Evolutionary conservation across 2,329 filamentous ascomycete species (phyloP).

Genomic region (Zalaria obscura): DNA sequence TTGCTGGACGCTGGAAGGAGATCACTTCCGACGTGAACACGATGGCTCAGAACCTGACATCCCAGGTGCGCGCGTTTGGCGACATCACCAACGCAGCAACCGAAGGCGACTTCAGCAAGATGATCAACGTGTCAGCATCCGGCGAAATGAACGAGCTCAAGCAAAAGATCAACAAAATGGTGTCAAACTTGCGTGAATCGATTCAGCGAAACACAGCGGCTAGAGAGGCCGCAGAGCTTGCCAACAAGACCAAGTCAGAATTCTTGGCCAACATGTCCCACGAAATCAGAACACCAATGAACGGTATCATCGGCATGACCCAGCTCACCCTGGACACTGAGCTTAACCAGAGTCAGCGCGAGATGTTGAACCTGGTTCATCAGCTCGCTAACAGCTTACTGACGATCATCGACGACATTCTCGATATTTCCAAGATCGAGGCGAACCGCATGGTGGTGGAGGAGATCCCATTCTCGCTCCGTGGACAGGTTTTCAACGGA

Average conservation of each 20-base stretch:
- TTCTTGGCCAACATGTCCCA: slow-evolving; percentile 99
- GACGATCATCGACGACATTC: slow-evolving; percentile 81
- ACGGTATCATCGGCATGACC: slow-evolving; percentile 97
- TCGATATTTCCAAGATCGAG: slow-evolving; percentile 66
- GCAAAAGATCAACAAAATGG: slow-evolving; percentile 99
- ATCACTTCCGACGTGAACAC: slow-evolving; percentile 96
- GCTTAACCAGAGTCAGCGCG: slow-evolving; percentile 84
- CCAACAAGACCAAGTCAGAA: slow-evolving; percentile 96
- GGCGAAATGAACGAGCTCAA: slow-evolving; percentile 99
- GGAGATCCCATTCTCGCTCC: slow-evolving; percentile 88
- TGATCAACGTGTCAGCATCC: slow-evolving; percentile 91
- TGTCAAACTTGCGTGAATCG: slow-evolving; percentile 85
- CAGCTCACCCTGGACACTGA: slow-evolving; percentile 89
- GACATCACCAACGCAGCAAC: slow-evolving; percentile 98
- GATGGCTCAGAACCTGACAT: slow-evolving; percentile 72
- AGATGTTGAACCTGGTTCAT: slow-evolving; percentile 98
- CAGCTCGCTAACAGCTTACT: slow-evolving; percentile 90
- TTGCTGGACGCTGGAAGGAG: slow-evolving; percentile 93
- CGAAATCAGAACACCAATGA: slow-evolving; percentile 95
- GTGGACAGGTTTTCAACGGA: slow-evolving; percentile 92
- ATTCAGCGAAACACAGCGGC: slow-evolving; percentile 95
- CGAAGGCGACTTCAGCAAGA: slow-evolving; percentile 91
- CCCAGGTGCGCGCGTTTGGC: slow-evolving; percentile 93
- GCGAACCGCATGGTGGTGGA: slow-evolving; percentile 97
- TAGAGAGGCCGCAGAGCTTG: slow-evolving; percentile 86